Conservation (phyloP, 495 filamentous ascomycete genomes). For the Tetracladium setigerum region DNA sequence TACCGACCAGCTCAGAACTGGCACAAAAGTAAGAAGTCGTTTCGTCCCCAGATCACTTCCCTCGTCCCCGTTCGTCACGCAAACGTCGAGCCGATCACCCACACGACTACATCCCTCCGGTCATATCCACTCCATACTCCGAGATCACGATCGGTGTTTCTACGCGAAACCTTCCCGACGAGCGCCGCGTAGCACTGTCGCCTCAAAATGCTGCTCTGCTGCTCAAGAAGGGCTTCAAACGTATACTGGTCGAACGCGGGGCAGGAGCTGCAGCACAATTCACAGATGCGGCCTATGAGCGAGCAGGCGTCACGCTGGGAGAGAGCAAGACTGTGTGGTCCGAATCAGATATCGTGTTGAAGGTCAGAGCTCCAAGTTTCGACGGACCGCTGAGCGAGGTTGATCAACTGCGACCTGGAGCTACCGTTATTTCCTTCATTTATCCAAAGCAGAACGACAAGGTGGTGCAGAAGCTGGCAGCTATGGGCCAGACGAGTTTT, state of each 20-base stretch:
- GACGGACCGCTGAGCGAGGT: constrained; percentile 42
- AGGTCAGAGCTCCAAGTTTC: constrained; percentile 63
- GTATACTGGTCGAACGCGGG: constrained; percentile 64
- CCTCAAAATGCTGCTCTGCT: constrained; percentile 70
- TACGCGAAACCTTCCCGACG: constrained; percentile 61
- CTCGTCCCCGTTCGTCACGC: constrained; percentile 12
- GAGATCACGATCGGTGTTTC: constrained; percentile 63
- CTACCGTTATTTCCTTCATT: constrained; percentile 66
- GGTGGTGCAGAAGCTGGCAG: constrained; percentile 59
- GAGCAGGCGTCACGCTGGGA: constrained; percentile 64
- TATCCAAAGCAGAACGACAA: constrained; percentile 66
- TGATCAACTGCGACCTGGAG: constrained; percentile 49
- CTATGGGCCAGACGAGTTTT: constrained; percentile 57
- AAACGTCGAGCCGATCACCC: constrained; percentile 2
- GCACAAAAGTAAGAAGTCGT: constrained; percentile 6
- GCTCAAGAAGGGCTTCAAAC: constrained; percentile 70
- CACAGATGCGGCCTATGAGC: constrained; percentile 59
- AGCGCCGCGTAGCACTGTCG: constrained; percentile 72
- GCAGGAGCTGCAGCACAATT: constrained; percentile 70
- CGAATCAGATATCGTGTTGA: constrained; percentile 66
- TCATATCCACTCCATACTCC: constrained; percentile 49
- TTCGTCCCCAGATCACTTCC: constrained; percentile 6
- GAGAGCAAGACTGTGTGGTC: constrained; percentile 54
- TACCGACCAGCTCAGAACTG: constrained; percentile 14
- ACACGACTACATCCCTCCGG: constrained; percentile 26